Evolutionary conservation across 2,329 filamentous ascomycete genomes (phyloP), one percentile per base, ranked within the genome.

Genomic region (Pseudopyricularia cyperi): DNA sequence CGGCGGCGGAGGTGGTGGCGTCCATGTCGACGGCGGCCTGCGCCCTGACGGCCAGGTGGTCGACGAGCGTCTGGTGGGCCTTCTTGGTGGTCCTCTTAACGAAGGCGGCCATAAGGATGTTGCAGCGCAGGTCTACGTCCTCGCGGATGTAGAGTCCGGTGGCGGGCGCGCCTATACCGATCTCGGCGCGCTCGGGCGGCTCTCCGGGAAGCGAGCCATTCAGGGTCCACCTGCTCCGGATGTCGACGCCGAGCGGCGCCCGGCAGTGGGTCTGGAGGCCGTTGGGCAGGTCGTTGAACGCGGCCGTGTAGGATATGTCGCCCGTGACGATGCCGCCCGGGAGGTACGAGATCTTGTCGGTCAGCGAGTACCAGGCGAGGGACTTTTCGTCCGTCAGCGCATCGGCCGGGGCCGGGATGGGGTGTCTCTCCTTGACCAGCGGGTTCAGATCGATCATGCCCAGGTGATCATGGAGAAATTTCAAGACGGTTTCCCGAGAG

Each of bases 401-500:
- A 61, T 82, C 76, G 24, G 74, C 61, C 0, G 88, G 87, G 2
- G 87, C 75, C 47, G 77, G 74, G 66, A 87, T 87, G 32, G 73
- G 74, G 58, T 82, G 76, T 53, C 87, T 78, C 55, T 85, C 81
- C 56, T 85, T 80, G 52, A 95, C 84, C 48, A 94, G 74, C 1
- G 89, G 89, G 65, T 94, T 95, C 53, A 95, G 72, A 62, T 91
- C 84, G 61, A 95, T 94, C 83, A 95, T 94, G 59, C 82, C 82
- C 49, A 75, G 65, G 67, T 94, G 88, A 65, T 85, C 76, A 65
- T 89, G 87, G 32, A 95, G 80, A 58, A 87, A 87, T 52, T 79
- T 74, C 56, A 94, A 65, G 42, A 87, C 87, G n/a, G 79, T 75
- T 57, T 84, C 75, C 52, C 87, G 79, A 48, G 80, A 73, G 57